These are phyloP conservation scores for Pythium insidiosum DNA, from an alignment of 352 stramenopile genomes.

Conservation along the genomic window DNA sequence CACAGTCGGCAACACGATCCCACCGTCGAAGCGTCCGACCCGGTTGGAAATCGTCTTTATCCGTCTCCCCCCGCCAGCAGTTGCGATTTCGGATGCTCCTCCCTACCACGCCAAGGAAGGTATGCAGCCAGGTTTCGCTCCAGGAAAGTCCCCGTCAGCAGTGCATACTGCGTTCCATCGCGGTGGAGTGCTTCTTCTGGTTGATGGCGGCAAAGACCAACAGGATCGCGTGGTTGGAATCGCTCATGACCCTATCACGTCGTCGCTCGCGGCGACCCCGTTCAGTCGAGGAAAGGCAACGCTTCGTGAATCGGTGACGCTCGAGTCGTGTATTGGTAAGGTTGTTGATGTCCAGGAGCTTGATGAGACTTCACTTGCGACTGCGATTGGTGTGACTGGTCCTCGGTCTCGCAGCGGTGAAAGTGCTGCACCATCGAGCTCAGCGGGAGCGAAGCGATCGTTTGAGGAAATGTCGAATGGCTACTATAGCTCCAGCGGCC, in stretches of 20 bases:
- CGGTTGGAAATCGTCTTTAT: conserved; percentile 76
- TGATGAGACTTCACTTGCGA: conserved; percentile 11
- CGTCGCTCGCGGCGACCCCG: conserved; percentile 38
- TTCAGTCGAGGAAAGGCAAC: conserved; percentile 51
- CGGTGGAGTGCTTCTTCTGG: conserved; percentile 69
- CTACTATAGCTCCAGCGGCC: conserved; percentile 14
- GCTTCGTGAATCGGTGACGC: conserved; percentile 66
- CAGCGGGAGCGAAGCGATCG: conserved; percentile 43
- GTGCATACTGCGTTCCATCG: conserved; percentile 76
- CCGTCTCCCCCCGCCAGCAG: conserved; percentile 62
- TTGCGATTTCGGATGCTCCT: conserved; percentile 59
- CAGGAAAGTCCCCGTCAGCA: conserved; percentile 68
- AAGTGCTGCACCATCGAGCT: neutral
- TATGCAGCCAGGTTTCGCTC: conserved; percentile 74
- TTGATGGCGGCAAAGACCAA: conserved; percentile 69
- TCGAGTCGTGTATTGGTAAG: conserved; percentile 75
- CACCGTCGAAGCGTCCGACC: conserved; percentile 44
- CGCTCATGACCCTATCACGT: conserved; percentile 66
- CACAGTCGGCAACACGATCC: conserved; percentile 27
- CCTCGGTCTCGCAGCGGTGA: conserved; percentile 6
- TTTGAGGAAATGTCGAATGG: conserved; percentile 72
- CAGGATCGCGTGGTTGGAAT: conserved; percentile 76
- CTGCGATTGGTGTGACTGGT: neutral
- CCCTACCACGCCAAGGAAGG: conserved; percentile 84
- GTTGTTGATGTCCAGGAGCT: conserved; percentile 78